These are phyloP conservation scores for Metschnikowia santaceciliae DNA, from an alignment of 805 yeast genomes.

Conservation along the genomic window DNA sequence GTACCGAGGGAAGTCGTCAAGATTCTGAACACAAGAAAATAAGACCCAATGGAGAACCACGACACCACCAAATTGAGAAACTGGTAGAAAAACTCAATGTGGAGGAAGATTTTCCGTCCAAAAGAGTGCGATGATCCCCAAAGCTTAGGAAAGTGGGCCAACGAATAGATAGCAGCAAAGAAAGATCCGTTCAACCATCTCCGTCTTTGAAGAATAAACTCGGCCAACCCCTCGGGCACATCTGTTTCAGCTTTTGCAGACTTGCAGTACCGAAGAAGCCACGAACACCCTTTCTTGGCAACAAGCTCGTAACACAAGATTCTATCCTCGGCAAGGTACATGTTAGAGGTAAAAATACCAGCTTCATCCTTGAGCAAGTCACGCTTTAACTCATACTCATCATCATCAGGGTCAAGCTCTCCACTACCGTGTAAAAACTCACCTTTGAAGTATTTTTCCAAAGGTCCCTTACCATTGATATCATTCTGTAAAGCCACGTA, in stretches of 20 bases:
- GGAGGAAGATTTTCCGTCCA: constrained; percentile 47
- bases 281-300: constrained; percentile 57
- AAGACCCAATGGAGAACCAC: constrained; percentile 64
- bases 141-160: constrained; percentile 52
- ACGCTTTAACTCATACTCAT: constrained; percentile 35
- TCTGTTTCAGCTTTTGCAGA: constrained; percentile 65
- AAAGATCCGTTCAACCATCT: constrained; percentile 71
- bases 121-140: constrained; percentile 54
- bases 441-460: constrained; percentile 88
- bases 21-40: constrained; percentile 58
- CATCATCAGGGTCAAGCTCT: constrained; percentile 35
- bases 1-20: constrained; percentile 51
- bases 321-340: constrained; percentile 97
- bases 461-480: constrained; percentile 74
- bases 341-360: constrained; percentile 88
- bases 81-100: constrained; percentile 55
- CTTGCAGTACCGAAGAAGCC: constrained; percentile 62
- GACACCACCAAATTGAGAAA: constrained; percentile 50
- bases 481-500: constrained; percentile 70
- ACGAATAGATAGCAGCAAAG: constrained; percentile 57
- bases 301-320: constrained; percentile 95
- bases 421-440: constrained; percentile 70
- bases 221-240: constrained; percentile 61
- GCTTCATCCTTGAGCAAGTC: constrained; percentile 32
- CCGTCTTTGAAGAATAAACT: constrained; percentile 60